Evolutionary conservation across 176 grass and related monocot genomes (phyloP).

Genomic region (Aegilops speltoides): DNA sequence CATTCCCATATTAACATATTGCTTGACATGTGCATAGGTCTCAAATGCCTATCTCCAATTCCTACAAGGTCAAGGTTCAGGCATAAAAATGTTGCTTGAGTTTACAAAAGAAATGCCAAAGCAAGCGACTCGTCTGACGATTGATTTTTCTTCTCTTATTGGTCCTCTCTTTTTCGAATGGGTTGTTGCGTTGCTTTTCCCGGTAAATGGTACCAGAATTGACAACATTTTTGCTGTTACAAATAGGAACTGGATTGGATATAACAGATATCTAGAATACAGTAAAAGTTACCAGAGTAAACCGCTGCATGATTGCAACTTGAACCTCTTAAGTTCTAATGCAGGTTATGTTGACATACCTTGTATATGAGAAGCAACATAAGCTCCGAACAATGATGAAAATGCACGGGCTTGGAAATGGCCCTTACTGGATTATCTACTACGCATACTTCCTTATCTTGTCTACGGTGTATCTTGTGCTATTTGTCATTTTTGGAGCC

Average conservation of each 20-base stretch:
- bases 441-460: constrained; percentile 84
- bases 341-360: constrained; percentile 84
- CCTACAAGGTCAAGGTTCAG: constrained; percentile 46
- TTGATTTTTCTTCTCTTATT: constrained; percentile 55
- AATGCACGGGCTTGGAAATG: constrained; percentile 91
- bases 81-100: constrained; percentile 41
- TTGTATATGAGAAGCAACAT: constrained; percentile 94
- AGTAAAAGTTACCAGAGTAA: neutral
- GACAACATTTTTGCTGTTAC: neutral
- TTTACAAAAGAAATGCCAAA: constrained; percentile 72
- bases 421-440: constrained; percentile 91
- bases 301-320: neutral
- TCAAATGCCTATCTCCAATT: constrained; percentile 58
- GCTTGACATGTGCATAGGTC: constrained; percentile 35
- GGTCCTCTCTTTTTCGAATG: constrained; percentile 61
- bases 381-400: constrained; percentile 98
- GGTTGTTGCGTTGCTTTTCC: constrained; percentile 60
- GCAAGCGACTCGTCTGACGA: constrained; percentile 29
- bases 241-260: neutral
- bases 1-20: constrained; percentile 16
- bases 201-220: constrained; percentile 43
- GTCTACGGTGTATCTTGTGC: constrained; percentile 63
- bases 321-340: constrained; percentile 34
- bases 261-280: neutral
- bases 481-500: constrained; percentile 86